Evolutionary conservation across 2,329 filamentous ascomycete genomes (phyloP), one percentile per base, ranked within the genome.

Genomic region (Pseudogymnoascus verrucosus): DNA sequence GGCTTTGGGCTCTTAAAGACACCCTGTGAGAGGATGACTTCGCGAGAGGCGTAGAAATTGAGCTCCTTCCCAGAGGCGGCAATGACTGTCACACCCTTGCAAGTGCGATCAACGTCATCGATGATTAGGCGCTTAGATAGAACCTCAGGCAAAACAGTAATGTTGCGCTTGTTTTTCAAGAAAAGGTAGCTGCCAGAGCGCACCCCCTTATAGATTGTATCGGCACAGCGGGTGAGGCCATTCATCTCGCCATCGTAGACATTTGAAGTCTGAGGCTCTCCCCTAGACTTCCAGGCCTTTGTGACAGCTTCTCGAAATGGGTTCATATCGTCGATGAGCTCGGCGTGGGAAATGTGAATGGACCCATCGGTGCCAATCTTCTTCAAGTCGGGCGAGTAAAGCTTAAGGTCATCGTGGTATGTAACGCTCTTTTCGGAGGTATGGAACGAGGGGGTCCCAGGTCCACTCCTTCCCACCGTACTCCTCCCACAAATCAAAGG

Each of bases 41-140:
- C 42, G 5, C 21, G 21, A 2, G 42, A 11, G 5, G 83, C 81
- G 5, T 73, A 74, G 65, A 85, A 77, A 28, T 69, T 78, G 31
- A 79, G 73, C 61, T 79, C 77, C 14, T 78, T 65, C 26, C 77
- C 77, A 39, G 65, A 62, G 11, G 72, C 68, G 1, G 74, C 68
- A 7, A 72, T 75, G 51, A 82, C 76, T 11, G 81, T 78, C 8
- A 85, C 79, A 19, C 82, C 82, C 7, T 74, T 74, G 16, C 73
- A 76, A 6, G 71, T 76, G 54, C 74, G 76, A 10, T 72, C 74
- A 5, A 70, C 72, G n/a, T 74, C 73, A 60, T 85, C 78, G 64
- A 85, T 80, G 65, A 86, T 76, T 12, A 85, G 74, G 19, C 76
- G 75, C 75, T 84, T 85, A n/a, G 82, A 81, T 61, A 79, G 75